Conservation (phyloP, 2,329 filamentous ascomycete genomes). For the Ophiostoma quercus region DNA sequence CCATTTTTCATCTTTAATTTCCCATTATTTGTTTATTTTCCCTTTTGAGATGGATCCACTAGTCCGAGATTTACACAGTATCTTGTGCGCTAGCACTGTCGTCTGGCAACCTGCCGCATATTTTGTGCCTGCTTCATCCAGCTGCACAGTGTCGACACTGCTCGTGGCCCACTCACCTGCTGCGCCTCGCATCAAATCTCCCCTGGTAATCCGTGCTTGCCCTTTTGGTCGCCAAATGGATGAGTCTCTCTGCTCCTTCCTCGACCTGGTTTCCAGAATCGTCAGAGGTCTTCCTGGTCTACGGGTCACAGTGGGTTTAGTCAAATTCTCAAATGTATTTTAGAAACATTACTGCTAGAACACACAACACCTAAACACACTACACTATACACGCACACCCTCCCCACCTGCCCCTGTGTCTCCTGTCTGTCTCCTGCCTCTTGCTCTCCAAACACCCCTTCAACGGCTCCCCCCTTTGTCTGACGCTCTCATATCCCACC, state of each 20-base stretch:
- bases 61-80: constrained; percentile 10
- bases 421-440: not conserved
- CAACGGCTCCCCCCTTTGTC: constrained; percentile 13
- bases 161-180: constrained; percentile 14
- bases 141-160: constrained; percentile 3
- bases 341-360: too few species aligned
- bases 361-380: not conserved
- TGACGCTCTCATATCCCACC: not conserved
- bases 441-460: constrained; percentile 1
- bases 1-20: not conserved
- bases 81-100: not conserved
- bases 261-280: not conserved
- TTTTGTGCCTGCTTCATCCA: not conserved
- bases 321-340: too few species aligned
- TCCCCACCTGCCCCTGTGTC: not conserved
- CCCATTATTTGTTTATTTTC: not conserved
- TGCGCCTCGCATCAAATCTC: constrained; percentile 29
- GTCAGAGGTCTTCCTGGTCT: too few species aligned
- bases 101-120: not conserved
- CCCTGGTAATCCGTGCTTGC: constrained; percentile 20
- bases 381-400: not conserved
- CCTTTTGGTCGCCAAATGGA: constrained; percentile 14
- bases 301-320: not conserved
- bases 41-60: not conserved
- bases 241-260: not conserved